Percentiles rank a stretch among this genome's conserved stretches.
Evolutionary conservation across 2,329 filamentous ascomycete genomes (phyloP).

Genomic region (Amylocarpus encephaloides): DNA sequence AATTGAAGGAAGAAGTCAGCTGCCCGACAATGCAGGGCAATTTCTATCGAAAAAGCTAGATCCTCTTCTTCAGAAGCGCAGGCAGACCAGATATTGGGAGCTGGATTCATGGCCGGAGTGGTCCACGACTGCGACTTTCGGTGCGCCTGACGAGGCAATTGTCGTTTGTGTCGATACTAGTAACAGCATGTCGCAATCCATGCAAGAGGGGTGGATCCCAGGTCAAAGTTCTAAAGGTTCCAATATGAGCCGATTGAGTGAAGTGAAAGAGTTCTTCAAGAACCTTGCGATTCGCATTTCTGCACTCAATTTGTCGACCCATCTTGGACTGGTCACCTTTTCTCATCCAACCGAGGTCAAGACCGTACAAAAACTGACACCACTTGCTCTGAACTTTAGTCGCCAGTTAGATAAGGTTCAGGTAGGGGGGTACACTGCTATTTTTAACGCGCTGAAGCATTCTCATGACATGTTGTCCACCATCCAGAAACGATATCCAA

Average conservation of each 20-base stretch:
- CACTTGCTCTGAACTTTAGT: conserved; percentile 1
- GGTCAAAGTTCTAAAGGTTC: neutral
- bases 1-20: conserved; percentile 1
- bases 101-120: conserved; percentile 12
- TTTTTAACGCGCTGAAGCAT: neutral
- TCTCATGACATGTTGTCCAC: neutral
- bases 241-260: conserved; percentile 5
- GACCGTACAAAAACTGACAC: neutral
- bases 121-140: conserved; percentile 9
- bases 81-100: neutral
- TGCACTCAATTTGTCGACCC: conserved; percentile 1
- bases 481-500: neutral
- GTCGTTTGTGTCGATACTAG: conserved; percentile 15
- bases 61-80: neutral
- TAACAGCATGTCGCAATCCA: conserved; percentile 2
- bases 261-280: conserved; percentile 10
- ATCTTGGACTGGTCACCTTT: conserved; percentile 8
- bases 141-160: conserved; percentile 12
- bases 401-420: neutral
- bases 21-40: conserved; percentile 8
- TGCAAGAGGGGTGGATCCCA: conserved; percentile 5
- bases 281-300: conserved; percentile 8
- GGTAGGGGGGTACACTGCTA: neutral
- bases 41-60: conserved; percentile 9
- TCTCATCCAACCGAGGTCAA: neutral